Evolutionary conservation across 2,329 filamentous ascomycete species (phyloP).

Genomic region (Ophiostoma sp.): DNA sequence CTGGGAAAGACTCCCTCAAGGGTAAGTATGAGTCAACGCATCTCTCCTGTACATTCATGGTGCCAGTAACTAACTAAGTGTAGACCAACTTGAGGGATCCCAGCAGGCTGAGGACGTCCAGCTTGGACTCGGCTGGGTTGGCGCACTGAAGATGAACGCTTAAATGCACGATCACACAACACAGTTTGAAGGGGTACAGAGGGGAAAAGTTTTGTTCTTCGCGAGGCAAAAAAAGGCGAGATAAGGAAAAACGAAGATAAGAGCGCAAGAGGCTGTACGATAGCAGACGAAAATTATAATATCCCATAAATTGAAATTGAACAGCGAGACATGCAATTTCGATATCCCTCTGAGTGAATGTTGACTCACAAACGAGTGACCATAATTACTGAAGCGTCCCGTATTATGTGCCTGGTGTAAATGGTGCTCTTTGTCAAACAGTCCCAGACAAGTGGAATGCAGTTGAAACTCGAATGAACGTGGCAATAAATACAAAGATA

Average conservation of each 20-base stretch:
- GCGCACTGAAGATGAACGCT: constrained; percentile 38
- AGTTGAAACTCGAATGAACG: neutral
- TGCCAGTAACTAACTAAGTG: neutral
- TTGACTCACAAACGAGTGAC: neutral
- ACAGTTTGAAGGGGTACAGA: neutral
- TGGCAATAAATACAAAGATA: neutral
- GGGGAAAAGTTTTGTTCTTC: neutral
- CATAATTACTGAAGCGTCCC: no score
- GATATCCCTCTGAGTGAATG: neutral
- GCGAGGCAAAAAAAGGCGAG: neutral
- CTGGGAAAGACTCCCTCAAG: constrained; percentile 42
- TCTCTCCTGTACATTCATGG: neutral
- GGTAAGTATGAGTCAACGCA: constrained; percentile 32
- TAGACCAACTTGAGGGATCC: constrained; percentile 41
- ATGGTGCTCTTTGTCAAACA: neutral
- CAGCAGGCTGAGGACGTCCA: constrained; percentile 39
- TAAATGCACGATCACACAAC: constrained; percentile 20
- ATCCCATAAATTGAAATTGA: neutral
- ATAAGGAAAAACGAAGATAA: neutral
- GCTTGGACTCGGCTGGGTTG: constrained; percentile 35
- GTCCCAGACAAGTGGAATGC: neutral
- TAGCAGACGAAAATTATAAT: neutral
- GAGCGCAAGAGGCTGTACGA: neutral
- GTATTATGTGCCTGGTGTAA: neutral
- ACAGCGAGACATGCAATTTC: neutral